Conservation (phyloP, 768 basidiomycete genomes). For the Mycena metata region DNA sequence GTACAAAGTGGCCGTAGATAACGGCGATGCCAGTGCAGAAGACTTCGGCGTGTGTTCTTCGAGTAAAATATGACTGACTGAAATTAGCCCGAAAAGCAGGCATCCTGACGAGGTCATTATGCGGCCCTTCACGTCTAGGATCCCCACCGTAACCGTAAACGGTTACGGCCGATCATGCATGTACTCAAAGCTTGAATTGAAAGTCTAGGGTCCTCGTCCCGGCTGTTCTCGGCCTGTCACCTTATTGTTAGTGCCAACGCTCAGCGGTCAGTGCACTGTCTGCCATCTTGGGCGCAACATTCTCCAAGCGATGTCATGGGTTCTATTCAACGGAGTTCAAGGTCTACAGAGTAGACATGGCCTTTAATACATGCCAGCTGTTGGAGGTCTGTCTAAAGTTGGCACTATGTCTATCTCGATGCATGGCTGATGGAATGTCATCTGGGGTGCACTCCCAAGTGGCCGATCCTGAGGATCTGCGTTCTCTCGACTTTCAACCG, state of each 20-base stretch:
- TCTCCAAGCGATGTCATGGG: slow-evolving; percentile 23
- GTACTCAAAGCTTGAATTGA: slow-evolving; percentile 18
- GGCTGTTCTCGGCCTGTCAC: slow-evolving; percentile 21
- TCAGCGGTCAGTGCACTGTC: no score
- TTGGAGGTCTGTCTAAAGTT: slow-evolving; percentile 24
- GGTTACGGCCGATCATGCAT: slow-evolving; percentile 20
- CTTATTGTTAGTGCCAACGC: slow-evolving; percentile 17
- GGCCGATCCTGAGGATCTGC: slow-evolving; percentile 17
- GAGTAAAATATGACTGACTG: no score
- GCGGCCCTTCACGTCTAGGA: no score
- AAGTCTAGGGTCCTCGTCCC: slow-evolving; percentile 17
- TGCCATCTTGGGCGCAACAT: no score
- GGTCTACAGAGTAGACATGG: no score
- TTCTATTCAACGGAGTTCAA: slow-evolving; percentile 19
- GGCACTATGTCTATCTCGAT: slow-evolving; percentile 21
- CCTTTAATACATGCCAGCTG: no score
- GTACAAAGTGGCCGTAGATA: no score
- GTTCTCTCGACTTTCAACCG: slow-evolving; percentile 20
- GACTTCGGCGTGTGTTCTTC: no score
- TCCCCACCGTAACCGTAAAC: no score
- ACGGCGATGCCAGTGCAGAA: no score
- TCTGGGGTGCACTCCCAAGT: slow-evolving; percentile 18
- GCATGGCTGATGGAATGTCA: slow-evolving; percentile 18
- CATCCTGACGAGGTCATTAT: no score
- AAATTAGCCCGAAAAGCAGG: no score